These are phyloP conservation scores for Solanum raphanifolium DNA, from an alignment of 257 asterid genomes.

Conservation along the genomic window DNA sequence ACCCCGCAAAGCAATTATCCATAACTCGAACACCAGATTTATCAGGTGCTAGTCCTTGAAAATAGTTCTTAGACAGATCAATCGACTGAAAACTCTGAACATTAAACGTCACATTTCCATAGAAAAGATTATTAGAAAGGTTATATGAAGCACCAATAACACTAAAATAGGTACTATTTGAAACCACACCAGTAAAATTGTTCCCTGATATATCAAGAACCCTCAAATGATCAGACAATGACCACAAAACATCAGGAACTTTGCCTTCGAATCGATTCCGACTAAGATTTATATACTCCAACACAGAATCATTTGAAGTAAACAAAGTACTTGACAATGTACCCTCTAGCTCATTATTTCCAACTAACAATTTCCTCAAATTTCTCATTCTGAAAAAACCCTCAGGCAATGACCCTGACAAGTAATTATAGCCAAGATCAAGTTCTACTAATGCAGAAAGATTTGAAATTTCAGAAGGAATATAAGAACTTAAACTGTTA, in stretches of 20 bases:
- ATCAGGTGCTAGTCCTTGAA: slow-evolving; percentile 36
- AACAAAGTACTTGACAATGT: slow-evolving; percentile 18
- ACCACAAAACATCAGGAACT: slow-evolving; percentile 29
- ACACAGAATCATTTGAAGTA: slow-evolving; percentile 1
- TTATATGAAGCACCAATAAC: slow-evolving; percentile 26
- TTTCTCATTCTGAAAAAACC: slow-evolving; percentile 26
- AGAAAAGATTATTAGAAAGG: slow-evolving; percentile 50
- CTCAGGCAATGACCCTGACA: slow-evolving; percentile 35
- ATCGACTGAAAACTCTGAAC: slow-evolving; percentile 4
- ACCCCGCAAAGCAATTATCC: slow-evolving; percentile 33
- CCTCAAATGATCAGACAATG: slow-evolving; percentile 16
- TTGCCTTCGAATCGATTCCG: slow-evolving; percentile 21
- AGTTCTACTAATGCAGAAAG: slow-evolving; percentile 35
- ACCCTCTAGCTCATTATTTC: slow-evolving; percentile 38
- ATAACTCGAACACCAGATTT: neutral
- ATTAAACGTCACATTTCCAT: slow-evolving; percentile 31
- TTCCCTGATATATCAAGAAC: slow-evolving; percentile 48
- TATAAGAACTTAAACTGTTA: slow-evolving; percentile 37
- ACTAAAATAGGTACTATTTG: slow-evolving; percentile 8
- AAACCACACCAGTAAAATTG: slow-evolving; percentile 42
- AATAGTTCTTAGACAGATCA: slow-evolving; percentile 51
- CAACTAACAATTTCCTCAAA: slow-evolving; percentile 28
- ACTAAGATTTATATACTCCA: slow-evolving; percentile 24
- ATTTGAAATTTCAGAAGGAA: slow-evolving; percentile 46
- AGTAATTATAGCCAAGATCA: slow-evolving; percentile 43